Evolutionary conservation across 805 yeast genomes (phyloP).

Genomic region (Wickerhamiella vanderwaltii): DNA sequence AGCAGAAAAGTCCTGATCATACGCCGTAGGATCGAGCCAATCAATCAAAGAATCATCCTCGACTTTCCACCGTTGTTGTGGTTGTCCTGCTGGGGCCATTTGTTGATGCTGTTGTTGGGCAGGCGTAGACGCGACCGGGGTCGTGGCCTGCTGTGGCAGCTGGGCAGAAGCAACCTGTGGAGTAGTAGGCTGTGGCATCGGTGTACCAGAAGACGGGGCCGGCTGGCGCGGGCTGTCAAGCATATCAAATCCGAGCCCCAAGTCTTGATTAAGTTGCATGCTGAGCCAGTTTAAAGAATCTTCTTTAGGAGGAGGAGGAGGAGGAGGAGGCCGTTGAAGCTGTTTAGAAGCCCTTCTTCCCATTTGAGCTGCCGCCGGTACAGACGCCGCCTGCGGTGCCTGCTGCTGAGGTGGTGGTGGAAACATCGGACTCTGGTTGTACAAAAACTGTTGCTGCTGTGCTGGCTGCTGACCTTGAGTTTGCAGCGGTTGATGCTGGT

Average conservation of each 20-base stretch:
- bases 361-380: constrained; percentile 11
- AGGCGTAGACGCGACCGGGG: too few species aligned
- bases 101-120: constrained; percentile 8
- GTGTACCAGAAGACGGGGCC: neutral
- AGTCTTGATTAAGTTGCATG: neutral
- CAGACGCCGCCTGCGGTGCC: neutral
- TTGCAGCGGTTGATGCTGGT: constrained; percentile 7
- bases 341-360: constrained; percentile 7
- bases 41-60: constrained; percentile 4
- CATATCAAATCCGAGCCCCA: constrained; percentile 4
- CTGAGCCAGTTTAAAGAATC: constrained; percentile 6
- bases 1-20: neutral
- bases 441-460: neutral
- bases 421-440: neutral
- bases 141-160: constrained; percentile 3
- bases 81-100: neutral
- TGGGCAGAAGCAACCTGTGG: neutral
- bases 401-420: neutral
- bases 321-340: constrained; percentile 17
- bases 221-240: neutral
- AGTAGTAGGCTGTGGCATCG: neutral
- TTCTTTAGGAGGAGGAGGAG: constrained; percentile 12
- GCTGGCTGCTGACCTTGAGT: constrained; percentile 3
- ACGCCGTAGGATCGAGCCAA: constrained; percentile 1
- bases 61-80: constrained; percentile 3